Base-by-base conservation (phyloP, 768 basidiomycete genomes). In the Phanerochaete carnosa region DNA sequence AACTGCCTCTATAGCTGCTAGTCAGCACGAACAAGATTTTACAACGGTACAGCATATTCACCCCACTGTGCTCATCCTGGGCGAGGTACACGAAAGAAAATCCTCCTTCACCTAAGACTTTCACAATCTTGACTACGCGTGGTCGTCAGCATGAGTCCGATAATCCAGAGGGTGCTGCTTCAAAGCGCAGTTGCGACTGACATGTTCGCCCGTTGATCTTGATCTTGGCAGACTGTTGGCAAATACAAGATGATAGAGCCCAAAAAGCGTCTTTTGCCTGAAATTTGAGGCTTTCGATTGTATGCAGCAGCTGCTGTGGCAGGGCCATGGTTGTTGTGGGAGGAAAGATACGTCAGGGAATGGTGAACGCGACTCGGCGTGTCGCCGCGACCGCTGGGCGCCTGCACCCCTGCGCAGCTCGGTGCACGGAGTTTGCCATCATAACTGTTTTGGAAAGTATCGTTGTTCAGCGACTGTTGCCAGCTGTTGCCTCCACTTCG, bases 191-290 rank as follows among this genome's bases (percentile, higher is more conserved):
- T 30, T 6, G 51, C 39, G 32, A 82, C 88, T 80, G 66, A 92
- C 91, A 98, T 43, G 93, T 92, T 65, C 96, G 84, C 37, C 96
- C 96, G 66, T 96, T 97, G 62, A 99, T 95, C 78, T 98, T 97
- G 61, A 98, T 81, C 61, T 87, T 93, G 16, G 94, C 89, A 46
- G 92, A 83, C 70, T 86, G 89, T 70, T 86, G 84, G 76, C 88
- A 93, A 39, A 92, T 72, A 73, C 92, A 92, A 12, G 89, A 89
- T 0, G 92, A 86, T 26, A 95, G 75, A 9, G 89, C 90, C 81
- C 85, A 90, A 13, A 94, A 71, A 0, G 90, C 89, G 70, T 95
- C 93, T 69, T 91, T 92, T 19, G 85, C 85, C 64, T 88, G 87
- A 67, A 57, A 71, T 56, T 71, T 71, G 56, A 71, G 59, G 35